A percentile compares a stretch with the other conserved stretches of the same genome.
These are phyloP conservation scores for Apiospora pterosperma DNA, from an alignment of 2,329 filamentous ascomycete genomes.

Conservation along the genomic window DNA sequence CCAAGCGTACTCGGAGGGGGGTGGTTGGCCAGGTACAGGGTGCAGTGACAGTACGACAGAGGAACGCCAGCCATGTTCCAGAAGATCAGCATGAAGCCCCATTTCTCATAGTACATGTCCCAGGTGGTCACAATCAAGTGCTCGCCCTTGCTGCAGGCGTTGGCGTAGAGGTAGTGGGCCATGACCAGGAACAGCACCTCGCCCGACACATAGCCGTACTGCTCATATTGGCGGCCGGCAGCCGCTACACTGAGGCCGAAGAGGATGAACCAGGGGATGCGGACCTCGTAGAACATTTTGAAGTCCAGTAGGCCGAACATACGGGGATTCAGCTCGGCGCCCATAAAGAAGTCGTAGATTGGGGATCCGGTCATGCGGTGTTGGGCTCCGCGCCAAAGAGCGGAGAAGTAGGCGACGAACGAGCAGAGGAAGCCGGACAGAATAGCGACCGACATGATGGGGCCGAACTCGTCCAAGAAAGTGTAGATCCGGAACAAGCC, in stretches of 20 bases:
- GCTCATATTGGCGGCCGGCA: conserved; percentile 78
- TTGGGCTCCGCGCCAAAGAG: conserved; percentile 72
- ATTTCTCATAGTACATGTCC: conserved; percentile 98
- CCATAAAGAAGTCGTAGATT: conserved; percentile 93
- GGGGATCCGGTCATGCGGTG: conserved; percentile 89
- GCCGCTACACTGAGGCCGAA: conserved; percentile 74
- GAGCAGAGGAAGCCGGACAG: conserved; percentile 82
- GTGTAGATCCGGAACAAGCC: conserved; percentile 87
- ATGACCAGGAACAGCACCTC: conserved; percentile 82
- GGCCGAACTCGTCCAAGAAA: conserved; percentile 91
- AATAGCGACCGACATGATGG: conserved; percentile 89
- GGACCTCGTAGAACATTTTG: conserved; percentile 96
- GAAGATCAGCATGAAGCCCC: conserved; percentile 97
- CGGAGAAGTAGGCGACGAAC: conserved; percentile 82
- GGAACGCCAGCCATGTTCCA: conserved; percentile 94
- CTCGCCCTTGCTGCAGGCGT: conserved; percentile 88
- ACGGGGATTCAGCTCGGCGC: conserved; percentile 82
- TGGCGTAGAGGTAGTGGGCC: conserved; percentile 89
- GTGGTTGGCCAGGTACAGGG: conserved; percentile 83
- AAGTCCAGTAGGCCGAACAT: conserved; percentile 86
- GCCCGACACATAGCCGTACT: conserved; percentile 80
- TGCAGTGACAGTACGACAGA: conserved; percentile 90
- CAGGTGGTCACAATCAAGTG: conserved; percentile 87
- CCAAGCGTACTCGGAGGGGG: conserved; percentile 75
- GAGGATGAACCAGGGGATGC: conserved; percentile 88